Percentiles rank a stretch among this genome's conserved stretches.
phyloP scores from a whole-genome alignment of 164 flowering plant genomes.

The Magnolia officinalis region DNA sequence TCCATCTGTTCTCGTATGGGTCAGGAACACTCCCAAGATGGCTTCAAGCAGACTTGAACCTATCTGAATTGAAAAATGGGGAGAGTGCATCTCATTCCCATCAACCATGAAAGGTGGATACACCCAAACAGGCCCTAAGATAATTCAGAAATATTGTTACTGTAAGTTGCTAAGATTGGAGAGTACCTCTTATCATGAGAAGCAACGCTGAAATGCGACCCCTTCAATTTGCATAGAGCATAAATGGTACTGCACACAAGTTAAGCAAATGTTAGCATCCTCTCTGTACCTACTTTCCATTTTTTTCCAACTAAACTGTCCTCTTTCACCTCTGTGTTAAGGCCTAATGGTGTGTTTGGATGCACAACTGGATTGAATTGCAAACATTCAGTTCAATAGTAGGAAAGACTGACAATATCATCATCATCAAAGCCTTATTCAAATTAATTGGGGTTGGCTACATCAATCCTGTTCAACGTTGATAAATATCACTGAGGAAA shows the following conservation, averaged over 20 bases:
- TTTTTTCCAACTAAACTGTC: not conserved
- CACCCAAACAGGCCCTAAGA: not conserved
- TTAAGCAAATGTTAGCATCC: not conserved
- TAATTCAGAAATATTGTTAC: no score
- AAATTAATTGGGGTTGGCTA: no score
- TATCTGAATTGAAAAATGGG: no score
- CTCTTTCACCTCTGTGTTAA: no score
- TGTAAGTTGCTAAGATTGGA: not conserved
- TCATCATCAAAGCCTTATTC: not conserved
- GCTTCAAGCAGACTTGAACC: no score
- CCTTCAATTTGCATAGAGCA: conserved; percentile 10
- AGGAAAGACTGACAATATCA: no score
- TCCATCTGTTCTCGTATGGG: no score
- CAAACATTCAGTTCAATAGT: not conserved
- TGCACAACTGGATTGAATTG: not conserved
- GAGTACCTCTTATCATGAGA: conserved; percentile 1
- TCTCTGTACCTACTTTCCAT: not conserved
- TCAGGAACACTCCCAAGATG: no score
- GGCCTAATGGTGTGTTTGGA: not conserved
- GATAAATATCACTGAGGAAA: no score
- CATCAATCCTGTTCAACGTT: no score
- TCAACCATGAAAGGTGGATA: not conserved
- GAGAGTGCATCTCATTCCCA: not conserved
- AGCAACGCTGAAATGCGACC: not conserved
- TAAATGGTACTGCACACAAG: conserved; percentile 13